Evolutionary conservation across 371 early-diverging fungal genomes (phyloP).

Genomic region (Lichtheimia corymbifera): DNA sequence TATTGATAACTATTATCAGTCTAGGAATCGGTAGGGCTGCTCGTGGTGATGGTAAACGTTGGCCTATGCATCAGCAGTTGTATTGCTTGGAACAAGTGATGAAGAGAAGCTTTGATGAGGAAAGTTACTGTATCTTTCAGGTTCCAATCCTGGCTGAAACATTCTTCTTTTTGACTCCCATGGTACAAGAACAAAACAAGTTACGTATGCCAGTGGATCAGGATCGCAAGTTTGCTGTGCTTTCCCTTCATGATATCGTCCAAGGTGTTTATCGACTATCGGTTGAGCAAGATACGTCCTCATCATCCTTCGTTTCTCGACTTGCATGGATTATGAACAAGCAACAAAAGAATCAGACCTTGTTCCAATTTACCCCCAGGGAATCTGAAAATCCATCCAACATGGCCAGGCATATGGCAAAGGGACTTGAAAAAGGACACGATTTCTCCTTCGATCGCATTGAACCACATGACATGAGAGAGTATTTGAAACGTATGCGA

Average conservation of each 20-base stretch:
- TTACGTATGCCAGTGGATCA: slow-evolving; percentile 26
- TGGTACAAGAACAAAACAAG: slow-evolving; percentile 22
- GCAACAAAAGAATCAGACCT: slow-evolving; percentile 11
- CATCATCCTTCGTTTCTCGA: background rate
- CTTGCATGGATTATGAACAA: background rate
- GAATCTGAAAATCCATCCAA: slow-evolving; percentile 8
- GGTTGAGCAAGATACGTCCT: background rate
- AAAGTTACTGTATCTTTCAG: slow-evolving; percentile 26
- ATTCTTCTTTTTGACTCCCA: slow-evolving; percentile 30
- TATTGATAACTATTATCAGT: slow-evolving; percentile 11
- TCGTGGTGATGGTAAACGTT: background rate
- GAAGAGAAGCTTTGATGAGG: slow-evolving; percentile 18
- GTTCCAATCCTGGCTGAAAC: slow-evolving; percentile 16
- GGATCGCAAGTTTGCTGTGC: slow-evolving; percentile 19
- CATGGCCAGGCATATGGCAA: slow-evolving; percentile 22
- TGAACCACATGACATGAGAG: slow-evolving; percentile 14
- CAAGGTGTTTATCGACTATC: slow-evolving; percentile 24
- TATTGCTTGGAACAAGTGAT: slow-evolving; percentile 24
- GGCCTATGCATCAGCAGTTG: slow-evolving; percentile 11
- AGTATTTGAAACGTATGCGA: slow-evolving; percentile 23
- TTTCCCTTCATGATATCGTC: slow-evolving; percentile 28
- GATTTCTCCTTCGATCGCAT: slow-evolving; percentile 16
- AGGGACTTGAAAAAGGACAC: slow-evolving; percentile 19
- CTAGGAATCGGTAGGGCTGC: slow-evolving; percentile 24
- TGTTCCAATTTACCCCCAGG: slow-evolving; percentile 21